phyloP scores from a whole-genome alignment of 1,284 basidiomycete genomes.

The Omphalotus olearius region DNA sequence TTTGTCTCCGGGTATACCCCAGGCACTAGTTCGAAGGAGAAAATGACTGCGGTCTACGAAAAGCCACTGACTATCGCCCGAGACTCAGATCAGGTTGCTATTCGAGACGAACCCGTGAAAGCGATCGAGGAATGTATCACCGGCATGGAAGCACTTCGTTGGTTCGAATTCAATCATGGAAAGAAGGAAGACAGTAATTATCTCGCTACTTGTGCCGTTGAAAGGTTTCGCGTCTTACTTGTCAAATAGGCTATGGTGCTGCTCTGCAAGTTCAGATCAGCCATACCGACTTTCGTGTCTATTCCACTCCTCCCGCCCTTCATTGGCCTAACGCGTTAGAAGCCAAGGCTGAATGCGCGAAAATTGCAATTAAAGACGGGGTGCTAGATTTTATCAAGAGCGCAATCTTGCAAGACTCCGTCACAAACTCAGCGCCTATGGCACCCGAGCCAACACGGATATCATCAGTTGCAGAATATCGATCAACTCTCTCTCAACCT shows the following conservation, averaged over 20 bases:
- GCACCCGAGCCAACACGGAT: neutral
- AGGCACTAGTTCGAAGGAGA: neutral
- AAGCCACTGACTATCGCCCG: neutral
- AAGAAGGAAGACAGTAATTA: too few relatives aligned
- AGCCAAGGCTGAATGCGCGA: conserved; percentile 1
- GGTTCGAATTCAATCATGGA: neutral
- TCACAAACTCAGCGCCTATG: neutral
- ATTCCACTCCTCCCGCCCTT: conserved; percentile 1
- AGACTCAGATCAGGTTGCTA: neutral
- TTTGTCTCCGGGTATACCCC: neutral
- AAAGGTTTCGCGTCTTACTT: neutral
- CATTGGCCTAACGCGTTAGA: neutral
- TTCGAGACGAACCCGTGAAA: neutral
- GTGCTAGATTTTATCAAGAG: conserved; percentile 5
- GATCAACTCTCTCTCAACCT: conserved; percentile 1
- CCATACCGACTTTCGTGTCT: conserved; percentile 2
- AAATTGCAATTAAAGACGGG: conserved; percentile 3
- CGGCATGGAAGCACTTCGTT: neutral
- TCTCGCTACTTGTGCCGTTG: too few relatives aligned
- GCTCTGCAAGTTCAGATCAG: conserved; percentile 5
- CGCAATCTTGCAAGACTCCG: neutral
- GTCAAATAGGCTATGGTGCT: conserved; percentile 1
- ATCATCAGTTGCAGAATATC: neutral
- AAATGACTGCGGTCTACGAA: too few relatives aligned
- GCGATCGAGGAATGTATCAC: conserved; percentile 3